A percentile compares a stretch with the other conserved stretches of the same genome.
phyloP scores from a whole-genome alignment of 2,329 filamentous ascomycete species.

The Alternaria ventricosa region DNA sequence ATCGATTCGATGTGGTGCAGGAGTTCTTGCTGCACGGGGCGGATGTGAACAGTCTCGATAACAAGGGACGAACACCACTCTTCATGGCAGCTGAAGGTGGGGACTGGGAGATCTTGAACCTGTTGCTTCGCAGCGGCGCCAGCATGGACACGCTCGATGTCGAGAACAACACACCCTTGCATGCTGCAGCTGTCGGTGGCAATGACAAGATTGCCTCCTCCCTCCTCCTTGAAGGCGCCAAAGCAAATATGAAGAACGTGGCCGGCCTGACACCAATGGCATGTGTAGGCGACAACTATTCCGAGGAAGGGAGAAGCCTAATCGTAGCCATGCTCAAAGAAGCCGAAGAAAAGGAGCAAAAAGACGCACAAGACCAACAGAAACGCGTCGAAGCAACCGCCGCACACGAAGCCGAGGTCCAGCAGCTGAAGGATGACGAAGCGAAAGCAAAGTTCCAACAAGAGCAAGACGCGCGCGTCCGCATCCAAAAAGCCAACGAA shows the following conservation, averaged over 20 bases:
- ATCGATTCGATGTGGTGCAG: constrained; percentile 33
- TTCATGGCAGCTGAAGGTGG: constrained; percentile 30
- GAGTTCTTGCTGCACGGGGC: constrained; percentile 27
- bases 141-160: constrained; percentile 21
- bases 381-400: constrained; percentile 11
- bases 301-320: constrained; percentile 24
- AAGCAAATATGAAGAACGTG: constrained; percentile 20
- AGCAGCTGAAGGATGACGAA: constrained; percentile 13
- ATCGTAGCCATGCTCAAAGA: constrained; percentile 30
- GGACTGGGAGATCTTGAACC: constrained; percentile 27
- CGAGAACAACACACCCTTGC: constrained; percentile 30
- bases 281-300: constrained; percentile 17
- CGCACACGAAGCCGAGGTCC: constrained; percentile 10
- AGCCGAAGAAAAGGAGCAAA: constrained; percentile 21
- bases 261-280: constrained; percentile 24
- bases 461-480: constrained; percentile 2
- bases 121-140: constrained; percentile 26
- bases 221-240: constrained; percentile 29
- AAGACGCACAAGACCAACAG: constrained; percentile 5
- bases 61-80: constrained; percentile 26
- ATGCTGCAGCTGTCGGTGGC: constrained; percentile 26
- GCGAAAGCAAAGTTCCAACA: background rate
- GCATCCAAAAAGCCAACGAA: background rate
- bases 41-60: constrained; percentile 26
- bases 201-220: constrained; percentile 16